Conservation (phyloP, 2,329 filamentous ascomycete species). For the Cercospora citrullina region DNA sequence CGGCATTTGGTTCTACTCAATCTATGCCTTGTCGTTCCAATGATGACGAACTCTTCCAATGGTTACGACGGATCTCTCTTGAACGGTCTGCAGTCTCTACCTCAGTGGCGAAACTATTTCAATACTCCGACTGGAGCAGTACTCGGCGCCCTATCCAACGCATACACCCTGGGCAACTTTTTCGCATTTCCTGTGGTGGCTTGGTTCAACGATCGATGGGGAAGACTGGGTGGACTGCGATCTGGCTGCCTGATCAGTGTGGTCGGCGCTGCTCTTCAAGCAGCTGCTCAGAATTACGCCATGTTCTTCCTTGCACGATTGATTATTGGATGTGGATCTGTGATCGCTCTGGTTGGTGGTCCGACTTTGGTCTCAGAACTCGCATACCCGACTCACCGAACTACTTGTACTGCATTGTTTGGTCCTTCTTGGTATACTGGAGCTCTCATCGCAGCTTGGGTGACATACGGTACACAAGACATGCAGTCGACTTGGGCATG, state of each 20-base stretch:
- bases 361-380: constrained; percentile 54
- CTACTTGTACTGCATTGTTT: constrained; percentile 47
- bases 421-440: constrained; percentile 44
- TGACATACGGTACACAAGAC: constrained; percentile 47
- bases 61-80: constrained; percentile 52
- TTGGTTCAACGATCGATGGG: constrained; percentile 45
- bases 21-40: constrained; percentile 30
- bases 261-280: constrained; percentile 50
- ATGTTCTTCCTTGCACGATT: constrained; percentile 41
- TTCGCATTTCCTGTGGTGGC: neutral
- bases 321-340: constrained; percentile 51
- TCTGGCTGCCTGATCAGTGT: constrained; percentile 44
- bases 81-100: constrained; percentile 60
- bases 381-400: constrained; percentile 49
- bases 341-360: constrained; percentile 47
- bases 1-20: constrained; percentile 23
- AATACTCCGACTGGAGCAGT: constrained; percentile 54
- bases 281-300: constrained; percentile 52
- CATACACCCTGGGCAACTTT: constrained; percentile 39
- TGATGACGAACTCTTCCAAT: constrained; percentile 41
- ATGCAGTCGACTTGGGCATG: constrained; percentile 51
- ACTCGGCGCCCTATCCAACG: constrained; percentile 49
- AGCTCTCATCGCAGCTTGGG: constrained; percentile 50
- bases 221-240: constrained; percentile 49
- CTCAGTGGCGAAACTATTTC: constrained; percentile 58